Percentiles rank a stretch among this genome's conserved stretches.
Conservation (phyloP, 1,284 basidiomycete species). For the Thelephora terrestris region DNA sequence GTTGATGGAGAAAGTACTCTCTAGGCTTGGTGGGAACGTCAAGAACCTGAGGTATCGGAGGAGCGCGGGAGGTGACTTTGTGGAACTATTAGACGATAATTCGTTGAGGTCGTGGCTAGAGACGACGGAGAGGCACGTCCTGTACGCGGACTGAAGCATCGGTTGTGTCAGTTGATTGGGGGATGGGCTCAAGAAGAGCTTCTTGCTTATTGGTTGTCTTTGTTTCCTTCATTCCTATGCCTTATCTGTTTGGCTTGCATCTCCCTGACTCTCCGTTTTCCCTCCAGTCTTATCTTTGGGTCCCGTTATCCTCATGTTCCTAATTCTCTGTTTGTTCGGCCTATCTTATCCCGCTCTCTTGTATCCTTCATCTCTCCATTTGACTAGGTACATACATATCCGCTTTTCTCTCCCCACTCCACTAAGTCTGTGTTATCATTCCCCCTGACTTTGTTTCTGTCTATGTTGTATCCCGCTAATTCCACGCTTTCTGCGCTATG, state of each 20-base stretch:
- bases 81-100: constrained; percentile 59
- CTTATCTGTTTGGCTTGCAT: constrained; percentile 5
- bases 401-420: constrained; percentile 30
- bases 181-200: neutral
- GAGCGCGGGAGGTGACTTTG: constrained; percentile 52
- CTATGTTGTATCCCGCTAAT: neutral
- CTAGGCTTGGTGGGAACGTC: constrained; percentile 75
- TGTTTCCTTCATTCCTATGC: constrained; percentile 11
- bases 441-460: neutral
- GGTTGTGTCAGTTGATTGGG: neutral
- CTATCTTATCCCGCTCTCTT: no score
- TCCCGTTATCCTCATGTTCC: no score
- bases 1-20: constrained; percentile 85
- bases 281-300: no score
- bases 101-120: constrained; percentile 77
- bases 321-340: no score
- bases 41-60: constrained; percentile 64
- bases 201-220: constrained; percentile 19
- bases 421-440: neutral
- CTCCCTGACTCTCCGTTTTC: no score
- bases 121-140: constrained; percentile 76
- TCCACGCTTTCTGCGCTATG: neutral
- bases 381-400: no score
- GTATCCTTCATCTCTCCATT: no score
- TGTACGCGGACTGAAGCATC: constrained; percentile 63